phyloP scores from a whole-genome alignment of 352 stramenopile species.

The Pythium coloratum region DNA sequence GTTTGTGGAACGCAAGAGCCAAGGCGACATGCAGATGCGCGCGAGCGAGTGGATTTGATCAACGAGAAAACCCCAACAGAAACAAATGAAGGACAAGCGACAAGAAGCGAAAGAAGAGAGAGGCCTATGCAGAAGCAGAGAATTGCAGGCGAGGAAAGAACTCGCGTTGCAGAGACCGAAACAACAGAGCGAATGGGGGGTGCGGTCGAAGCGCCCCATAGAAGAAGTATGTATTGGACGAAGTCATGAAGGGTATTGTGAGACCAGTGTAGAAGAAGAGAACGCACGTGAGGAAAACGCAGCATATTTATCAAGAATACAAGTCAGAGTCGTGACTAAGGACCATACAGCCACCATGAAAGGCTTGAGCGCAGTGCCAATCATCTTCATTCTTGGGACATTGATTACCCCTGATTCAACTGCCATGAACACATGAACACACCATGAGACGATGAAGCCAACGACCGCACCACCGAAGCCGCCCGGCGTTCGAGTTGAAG shows the following conservation, averaged over 20 bases:
- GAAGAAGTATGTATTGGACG: constrained; percentile 7
- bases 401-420: no score
- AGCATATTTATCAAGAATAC: constrained; percentile 6
- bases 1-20: constrained; percentile 7
- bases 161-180: not conserved
- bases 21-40: constrained; percentile 3
- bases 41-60: constrained; percentile 31
- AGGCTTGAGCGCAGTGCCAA: not conserved
- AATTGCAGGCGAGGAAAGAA: not conserved
- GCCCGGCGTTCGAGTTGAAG: no score
- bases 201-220: constrained; percentile 1
- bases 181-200: constrained; percentile 4
- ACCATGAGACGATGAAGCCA: not conserved
- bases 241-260: not conserved
- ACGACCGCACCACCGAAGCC: not conserved
- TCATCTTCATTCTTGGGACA: no score
- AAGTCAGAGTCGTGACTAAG: not conserved
- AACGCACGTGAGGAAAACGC: not conserved
- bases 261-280: constrained; percentile 3
- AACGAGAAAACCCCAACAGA: not conserved
- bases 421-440: no score
- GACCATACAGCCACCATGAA: not conserved
- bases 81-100: not conserved
- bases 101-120: not conserved
- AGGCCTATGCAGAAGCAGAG: not conserved